Base-by-base conservation (phyloP, 129 eudicot species). In the Arctium minus region DNA sequence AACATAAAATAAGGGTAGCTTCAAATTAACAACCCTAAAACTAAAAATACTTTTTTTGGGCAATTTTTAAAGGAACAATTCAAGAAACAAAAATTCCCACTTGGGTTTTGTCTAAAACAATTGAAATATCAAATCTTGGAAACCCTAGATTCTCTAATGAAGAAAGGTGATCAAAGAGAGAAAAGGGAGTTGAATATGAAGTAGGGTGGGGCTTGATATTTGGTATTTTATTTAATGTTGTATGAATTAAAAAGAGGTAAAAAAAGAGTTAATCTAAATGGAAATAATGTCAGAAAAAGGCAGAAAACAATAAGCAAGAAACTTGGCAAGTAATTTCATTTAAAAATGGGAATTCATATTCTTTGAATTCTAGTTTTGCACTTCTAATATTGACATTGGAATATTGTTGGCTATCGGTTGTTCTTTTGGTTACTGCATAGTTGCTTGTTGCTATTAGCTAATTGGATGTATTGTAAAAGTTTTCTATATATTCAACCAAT, bases 131-230 rank as follows among this genome's bases (percentile, higher is more conserved):
- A 83, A 60, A 77, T 71, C 79, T 68, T 82, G 74, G 65, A 82
- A 86, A 82, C 83, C 84, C 89, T 86, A 82, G 75, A 83, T 86
- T 83, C 79, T 81, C 5, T 8, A 79, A 81, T 60, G 79, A 81
- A 36, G 73, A 60, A 77, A 86, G 8, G 69, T 70, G 89, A 79
- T 78, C 79, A 81, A 36, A 65, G 12, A 42, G 65, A 73, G 35
- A 36, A 80, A 74, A 35, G 77, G 79, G 80, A 44, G 75, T 70
- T 77, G 86, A 81, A 81, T 78, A 78, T 82, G 81, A 82, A 78
- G 71, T 68, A 1, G 31, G 76, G 79, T 79, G 82, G 85, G 87
- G 79, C 80, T 87, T 80, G 76, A 79, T 74, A 33, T n/a, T 18
- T 82, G 75, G 22, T 40, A 40, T 40, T 40, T 39, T 31, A 48